These are phyloP conservation scores for Fallopia convolvulus DNA, from an alignment of 148 eudicot species.

Conservation along the genomic window DNA sequence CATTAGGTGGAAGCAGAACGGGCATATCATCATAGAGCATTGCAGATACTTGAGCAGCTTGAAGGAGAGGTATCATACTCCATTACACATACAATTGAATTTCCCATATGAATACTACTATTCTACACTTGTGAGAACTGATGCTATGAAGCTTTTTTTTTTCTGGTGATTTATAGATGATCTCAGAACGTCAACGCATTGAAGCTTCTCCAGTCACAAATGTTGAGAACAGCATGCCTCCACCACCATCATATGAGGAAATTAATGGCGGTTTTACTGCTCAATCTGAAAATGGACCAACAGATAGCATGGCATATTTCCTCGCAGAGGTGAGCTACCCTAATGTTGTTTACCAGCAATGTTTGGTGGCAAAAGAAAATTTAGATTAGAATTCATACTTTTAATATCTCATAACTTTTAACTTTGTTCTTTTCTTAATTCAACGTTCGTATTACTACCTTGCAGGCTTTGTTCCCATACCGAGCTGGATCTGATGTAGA, in stretches of 20 bases:
- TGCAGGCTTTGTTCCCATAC: conserved; percentile 68
- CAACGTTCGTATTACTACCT: conserved; percentile 1
- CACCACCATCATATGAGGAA: conserved; percentile 92
- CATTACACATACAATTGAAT: background rate
- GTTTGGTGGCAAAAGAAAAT: background rate
- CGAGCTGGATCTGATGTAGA: conserved; percentile 81
- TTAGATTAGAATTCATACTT: background rate
- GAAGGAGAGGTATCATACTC: conserved; percentile 73
- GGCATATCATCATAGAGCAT: conserved; percentile 82
- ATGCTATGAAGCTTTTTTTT: conserved; percentile 1
- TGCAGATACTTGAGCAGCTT: conserved; percentile 84
- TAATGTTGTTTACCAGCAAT: background rate
- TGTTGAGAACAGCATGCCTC: conserved; percentile 47
- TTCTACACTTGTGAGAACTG: conserved; percentile 3
- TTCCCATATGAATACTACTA: conserved; percentile 3
- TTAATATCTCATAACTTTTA: background rate
- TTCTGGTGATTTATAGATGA: conserved; percentile 45
- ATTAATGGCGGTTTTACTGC: conserved; percentile 47
- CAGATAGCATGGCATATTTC: conserved; percentile 78
- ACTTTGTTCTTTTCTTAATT: background rate
- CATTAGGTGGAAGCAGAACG: conserved; percentile 86
- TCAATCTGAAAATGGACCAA: conserved; percentile 64
- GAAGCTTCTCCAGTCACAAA: conserved; percentile 84
- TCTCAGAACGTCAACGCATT: conserved; percentile 79
- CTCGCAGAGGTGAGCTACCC: conserved; percentile 67